These are phyloP conservation scores for Anthostomella pinea DNA, from an alignment of 2,329 filamentous ascomycete genomes.

Conservation along the genomic window DNA sequence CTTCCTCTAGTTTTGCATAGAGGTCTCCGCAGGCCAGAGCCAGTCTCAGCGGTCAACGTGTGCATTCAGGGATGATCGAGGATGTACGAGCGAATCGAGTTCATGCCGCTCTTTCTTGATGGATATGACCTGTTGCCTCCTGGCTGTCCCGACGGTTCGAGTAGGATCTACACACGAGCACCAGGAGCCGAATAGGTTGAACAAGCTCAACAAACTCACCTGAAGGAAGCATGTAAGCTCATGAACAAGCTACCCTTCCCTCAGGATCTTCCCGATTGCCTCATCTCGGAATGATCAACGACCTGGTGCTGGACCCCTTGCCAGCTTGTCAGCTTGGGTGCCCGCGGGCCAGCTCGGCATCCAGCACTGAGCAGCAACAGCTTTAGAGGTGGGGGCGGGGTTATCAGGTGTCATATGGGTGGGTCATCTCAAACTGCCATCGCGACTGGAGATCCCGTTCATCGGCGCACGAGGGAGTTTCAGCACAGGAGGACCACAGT, in stretches of 20 bases:
- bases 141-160: slow-evolving; percentile 6
- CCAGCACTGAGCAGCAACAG: no score
- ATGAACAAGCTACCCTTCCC: no score
- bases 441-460: slow-evolving; percentile 6
- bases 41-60: slow-evolving; percentile 30
- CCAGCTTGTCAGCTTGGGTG: no score
- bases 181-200: no score
- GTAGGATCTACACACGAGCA: slow-evolving; percentile 8
- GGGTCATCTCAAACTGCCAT: slow-evolving; percentile 8
- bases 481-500: no score
- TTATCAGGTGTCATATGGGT: slow-evolving; percentile 12
- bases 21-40: no score
- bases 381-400: slow-evolving; percentile 16
- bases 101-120: slow-evolving; percentile 16
- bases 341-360: no score
- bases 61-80: slow-evolving; percentile 25
- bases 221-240: background rate
- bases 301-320: no score
- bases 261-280: no score
- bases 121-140: slow-evolving; percentile 1
- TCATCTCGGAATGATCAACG: no score
- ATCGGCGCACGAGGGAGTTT: slow-evolving; percentile 5
- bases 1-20: no score
- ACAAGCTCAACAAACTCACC: background rate
- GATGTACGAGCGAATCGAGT: slow-evolving; percentile 19